Base-by-base conservation (phyloP, 495 filamentous ascomycete genomes). In the Schizothecium vesticola region DNA sequence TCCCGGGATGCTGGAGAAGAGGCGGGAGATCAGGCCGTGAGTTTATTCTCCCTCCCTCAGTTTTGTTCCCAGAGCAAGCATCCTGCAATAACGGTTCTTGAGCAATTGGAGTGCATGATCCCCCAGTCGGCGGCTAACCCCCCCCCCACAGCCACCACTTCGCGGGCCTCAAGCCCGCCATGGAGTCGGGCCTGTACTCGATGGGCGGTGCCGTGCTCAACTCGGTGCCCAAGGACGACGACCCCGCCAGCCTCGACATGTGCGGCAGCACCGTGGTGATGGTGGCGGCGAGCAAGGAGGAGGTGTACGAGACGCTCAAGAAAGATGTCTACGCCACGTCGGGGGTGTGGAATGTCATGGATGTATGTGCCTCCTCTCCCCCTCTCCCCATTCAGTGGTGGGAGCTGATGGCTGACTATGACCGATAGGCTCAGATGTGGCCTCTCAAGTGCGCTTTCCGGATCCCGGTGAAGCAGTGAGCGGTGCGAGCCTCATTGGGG, bases 131-230 rank as follows among this genome's bases (percentile, higher is more conserved):
- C 23, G 63, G 59, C 62, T 67, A 51, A 62, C 71, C 25, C 57
- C 26, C 16, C 25, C n/a, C 33, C 13, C 33, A 22, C 67, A 90
- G 88, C 19, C 70, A 83, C 36, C 89, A 91, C 77, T 84, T 91
- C 58, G 83, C 75, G 29, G 81, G 78, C 59, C 68, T 90, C 57
- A 78, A 78, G 28, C 72, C 79, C 0, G 65, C 70, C 10, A 67
- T 84, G 51, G 81, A 85, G 0, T 76, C 76, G 11, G 84, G 85
- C 12, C 76, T 84, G 60, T 78, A 77, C 72, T 83, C 85, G 75
- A 81, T 86, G 68, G 87, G 88, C 76, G 90, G 90, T 83, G 92
- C 89, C 4, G 82, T 91, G 74, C 82, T 96, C 22, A 84, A 92
- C 58, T 84, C 88, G 3, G 84, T 87, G 64, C 86, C 89, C 65